phyloP scores from a whole-genome alignment of 148 eudicot genomes.

The Diospyros kaki region DNA sequence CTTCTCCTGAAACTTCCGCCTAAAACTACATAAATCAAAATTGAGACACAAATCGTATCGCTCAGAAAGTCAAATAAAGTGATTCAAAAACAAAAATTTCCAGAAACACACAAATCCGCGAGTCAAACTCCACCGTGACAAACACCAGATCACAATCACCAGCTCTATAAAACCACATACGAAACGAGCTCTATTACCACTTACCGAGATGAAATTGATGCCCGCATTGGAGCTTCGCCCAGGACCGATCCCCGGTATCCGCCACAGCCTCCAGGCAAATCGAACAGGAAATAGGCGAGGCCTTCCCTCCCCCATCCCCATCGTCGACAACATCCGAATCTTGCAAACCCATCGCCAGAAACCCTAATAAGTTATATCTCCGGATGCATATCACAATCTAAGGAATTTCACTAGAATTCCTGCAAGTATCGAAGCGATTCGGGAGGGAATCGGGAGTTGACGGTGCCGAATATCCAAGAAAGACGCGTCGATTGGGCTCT shows the following conservation, averaged over 20 bases:
- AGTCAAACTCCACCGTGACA: background rate
- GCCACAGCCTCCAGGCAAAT: slow-evolving; percentile 75
- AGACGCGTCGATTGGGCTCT: too few species aligned
- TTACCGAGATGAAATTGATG: slow-evolving; percentile 92
- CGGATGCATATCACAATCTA: background rate
- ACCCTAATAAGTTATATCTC: slow-evolving; percentile 16
- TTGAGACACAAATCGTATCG: background rate
- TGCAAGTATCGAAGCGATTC: background rate
- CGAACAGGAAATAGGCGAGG: slow-evolving; percentile 56
- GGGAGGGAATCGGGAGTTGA: background rate
- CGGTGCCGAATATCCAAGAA: background rate
- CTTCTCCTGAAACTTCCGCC: background rate
- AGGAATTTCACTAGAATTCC: background rate
- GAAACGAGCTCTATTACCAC: slow-evolving; percentile 3
- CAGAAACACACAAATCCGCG: background rate
- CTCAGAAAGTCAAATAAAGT: background rate
- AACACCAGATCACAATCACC: slow-evolving; percentile 2
- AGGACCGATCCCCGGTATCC: slow-evolving; percentile 72
- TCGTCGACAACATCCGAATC: slow-evolving; percentile 47
- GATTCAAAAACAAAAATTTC: background rate
- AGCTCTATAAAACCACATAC: background rate
- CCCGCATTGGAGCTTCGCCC: slow-evolving; percentile 92
- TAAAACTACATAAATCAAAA: background rate
- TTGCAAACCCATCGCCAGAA: slow-evolving; percentile 54
- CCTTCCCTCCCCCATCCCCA: slow-evolving; percentile 32